A percentile compares a stretch with the other conserved stretches of the same genome.
phyloP scores from a whole-genome alignment of 2,329 filamentous ascomycete species.

The Hypoxylon sp. region DNA sequence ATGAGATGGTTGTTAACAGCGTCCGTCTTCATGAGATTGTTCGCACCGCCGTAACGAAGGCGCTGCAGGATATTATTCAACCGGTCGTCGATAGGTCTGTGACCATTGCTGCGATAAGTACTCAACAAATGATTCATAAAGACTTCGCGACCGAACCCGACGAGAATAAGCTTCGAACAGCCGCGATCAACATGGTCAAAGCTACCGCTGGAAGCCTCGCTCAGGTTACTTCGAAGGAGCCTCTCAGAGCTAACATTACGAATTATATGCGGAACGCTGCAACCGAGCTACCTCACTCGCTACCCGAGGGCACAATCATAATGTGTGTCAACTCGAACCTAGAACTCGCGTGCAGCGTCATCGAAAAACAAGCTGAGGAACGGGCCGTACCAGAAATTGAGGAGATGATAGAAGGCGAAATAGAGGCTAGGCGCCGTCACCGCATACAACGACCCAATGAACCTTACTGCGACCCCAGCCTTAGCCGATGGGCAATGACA shows the following conservation, averaged over 20 bases:
- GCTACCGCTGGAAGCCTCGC: slow-evolving; percentile 93
- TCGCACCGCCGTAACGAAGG: slow-evolving; percentile 85
- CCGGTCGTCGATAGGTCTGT: slow-evolving; percentile 98
- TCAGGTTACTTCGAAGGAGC: slow-evolving; percentile 98
- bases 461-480: slow-evolving; percentile 82
- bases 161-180: slow-evolving; percentile 85
- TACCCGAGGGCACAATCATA: slow-evolving; percentile 94
- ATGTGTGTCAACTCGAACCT: slow-evolving; percentile 99
- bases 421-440: slow-evolving; percentile 83
- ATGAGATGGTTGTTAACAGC: slow-evolving; percentile 81
- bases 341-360: slow-evolving; percentile 90
- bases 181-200: slow-evolving; percentile 94
- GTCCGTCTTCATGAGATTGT: slow-evolving; percentile 81
- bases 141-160: slow-evolving; percentile 96
- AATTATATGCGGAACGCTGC: slow-evolving; percentile 89
- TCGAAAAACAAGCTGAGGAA: slow-evolving; percentile 95
- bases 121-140: slow-evolving; percentile 93
- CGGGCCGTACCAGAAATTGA: slow-evolving; percentile 95
- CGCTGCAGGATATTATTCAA: slow-evolving; percentile 95
- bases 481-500: slow-evolving; percentile 92
- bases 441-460: slow-evolving; percentile 81
- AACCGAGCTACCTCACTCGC: slow-evolving; percentile 78
- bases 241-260: slow-evolving; percentile 93
- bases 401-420: slow-evolving; percentile 85
- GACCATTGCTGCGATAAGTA: slow-evolving; percentile 97